phyloP scores from a whole-genome alignment of 495 filamentous ascomycete genomes.

The Clavariopsis aquatica region DNA sequence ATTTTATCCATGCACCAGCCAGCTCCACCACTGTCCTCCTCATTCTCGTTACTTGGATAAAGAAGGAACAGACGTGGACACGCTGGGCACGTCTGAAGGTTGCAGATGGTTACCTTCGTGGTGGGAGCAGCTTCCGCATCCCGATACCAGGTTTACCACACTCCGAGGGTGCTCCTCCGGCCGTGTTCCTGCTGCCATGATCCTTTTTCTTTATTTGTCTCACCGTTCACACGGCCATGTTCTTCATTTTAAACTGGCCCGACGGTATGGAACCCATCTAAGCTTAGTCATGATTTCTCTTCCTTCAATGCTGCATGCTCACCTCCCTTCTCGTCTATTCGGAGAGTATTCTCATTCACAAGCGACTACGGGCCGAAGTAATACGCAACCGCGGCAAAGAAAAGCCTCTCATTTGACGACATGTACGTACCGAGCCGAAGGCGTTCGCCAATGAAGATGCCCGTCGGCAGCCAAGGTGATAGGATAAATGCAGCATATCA shows the following conservation, averaged over 20 bases:
- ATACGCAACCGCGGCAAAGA: conserved; percentile 9
- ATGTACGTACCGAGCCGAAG: conserved; percentile 10
- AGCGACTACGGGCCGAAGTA: conserved; percentile 16
- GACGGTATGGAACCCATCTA: conserved; percentile 5
- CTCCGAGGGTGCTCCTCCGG: not conserved
- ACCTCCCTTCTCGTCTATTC: not conserved
- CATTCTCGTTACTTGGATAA: conserved; percentile 7
- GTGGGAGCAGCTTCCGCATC: conserved; percentile 11
- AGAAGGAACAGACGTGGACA: not conserved
- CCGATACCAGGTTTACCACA: conserved; percentile 17
- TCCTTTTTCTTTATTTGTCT: not conserved
- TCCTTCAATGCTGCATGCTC: not conserved
- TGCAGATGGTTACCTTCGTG: conserved; percentile 10
- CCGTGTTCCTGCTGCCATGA: not conserved
- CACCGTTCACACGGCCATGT: not conserved
- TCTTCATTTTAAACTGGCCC: conserved; percentile 2
- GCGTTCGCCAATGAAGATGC: conserved; percentile 7
- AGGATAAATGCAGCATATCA: conserved; percentile 27
- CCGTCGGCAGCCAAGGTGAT: not conserved
- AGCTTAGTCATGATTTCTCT: not conserved
- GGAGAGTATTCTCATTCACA: conserved; percentile 6
- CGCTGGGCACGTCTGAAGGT: not conserved
- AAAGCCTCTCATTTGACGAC: not conserved
- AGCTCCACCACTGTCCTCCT: not conserved
- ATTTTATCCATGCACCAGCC: conserved; percentile 9